Evolutionary conservation across 805 yeast species (phyloP), one percentile per base, ranked within the genome.

Genomic region (Wickerhamiella spandovensis): DNA sequence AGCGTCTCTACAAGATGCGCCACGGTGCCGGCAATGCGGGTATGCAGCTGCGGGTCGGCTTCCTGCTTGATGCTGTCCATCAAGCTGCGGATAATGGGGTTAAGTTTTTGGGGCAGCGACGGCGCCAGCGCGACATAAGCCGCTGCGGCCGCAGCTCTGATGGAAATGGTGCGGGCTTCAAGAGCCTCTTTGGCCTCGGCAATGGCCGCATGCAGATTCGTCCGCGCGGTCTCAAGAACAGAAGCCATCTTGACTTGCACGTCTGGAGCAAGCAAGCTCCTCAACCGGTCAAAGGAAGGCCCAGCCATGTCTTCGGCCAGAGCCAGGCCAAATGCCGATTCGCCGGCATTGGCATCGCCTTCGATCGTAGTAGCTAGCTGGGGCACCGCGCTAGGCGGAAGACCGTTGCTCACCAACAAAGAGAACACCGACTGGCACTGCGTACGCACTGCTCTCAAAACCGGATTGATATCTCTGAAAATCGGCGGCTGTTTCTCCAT

Each of bases 331-430:
- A 92, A 92, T 0, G 97, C 97, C 58, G 82, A 88, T 1, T 95
- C 87, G 1, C 96, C 97, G 1, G 97, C 95, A 53, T 85, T 95
- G 1, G 79, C 72, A 62, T 92, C 97, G 35, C 98, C 98, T 64
- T 88, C 90, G 3, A 90, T 96, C 9, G 89, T 79, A 5, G 88
- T 81, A 0, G 98, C 92, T 18, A 92, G 65, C 49, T 80, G 84
- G 0, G 97, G 97, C 5, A 87, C 64, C 61, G 81, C 82, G 20
- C 75, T 71, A 12, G 78, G 75, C 1, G 90, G 73, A 20, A 90
- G 65, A 4, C 90, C 96, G 30, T 73, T 76, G 47, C 82, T 87
- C 39, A 80, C 76, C 65, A 92, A 85, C 1, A 87, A 79, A 49
- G 82, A 79, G 55, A 88, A 76, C 48, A 92, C 66, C 47, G 90